Base-by-base conservation (phyloP, 2,329 filamentous ascomycete species). In the Juglanconis sp. region DNA sequence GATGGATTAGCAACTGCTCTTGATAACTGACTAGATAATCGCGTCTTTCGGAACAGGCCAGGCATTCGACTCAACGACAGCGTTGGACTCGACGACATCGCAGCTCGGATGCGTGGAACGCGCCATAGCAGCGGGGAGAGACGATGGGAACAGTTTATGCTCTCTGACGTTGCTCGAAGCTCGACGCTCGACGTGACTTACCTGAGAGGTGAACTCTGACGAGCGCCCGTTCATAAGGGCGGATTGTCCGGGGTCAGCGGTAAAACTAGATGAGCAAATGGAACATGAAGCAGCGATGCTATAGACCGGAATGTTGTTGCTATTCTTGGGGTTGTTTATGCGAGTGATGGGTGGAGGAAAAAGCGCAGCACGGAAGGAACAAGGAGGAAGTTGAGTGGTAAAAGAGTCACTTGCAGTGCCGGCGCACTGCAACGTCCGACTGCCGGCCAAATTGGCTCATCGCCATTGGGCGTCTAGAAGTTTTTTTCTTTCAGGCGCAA, bases 131-230 rank as follows among this genome's bases (percentile, higher is more conserved):
- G 42, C 48, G 51, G 31, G 46, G n/a, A 11, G 15, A 36, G 44
- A n/a, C 13, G 38, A 34, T 31, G 46, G 17, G 46, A 46, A 52
- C 15, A 24, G 36, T 17, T 31, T 11, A 5, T 11, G 38, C 24
- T 24, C 2, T 24, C 1, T 24, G 24, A 24, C 24, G 24, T 24
- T 24, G 24, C 24, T 24, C 24, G 24, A 24, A 24, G 24, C 24
- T 24, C 24, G 53, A 42, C 47, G 31, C 46, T 48, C 51, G 53
- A 47, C 34, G 24, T 49, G 59, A 76, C 82, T 65, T 88, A 91
- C 89, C 87, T 93, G 90, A 79, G 89, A 93, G 80, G 90, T 93
- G 82, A 92, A 93, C 77, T 88, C 84, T 77, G 90, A 91, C 79
- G 85, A 83, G 84, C 88, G 87, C 82, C 88, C 88, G 88, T 87